A percentile compares a stretch with the other conserved stretches of the same genome.
Conservation (phyloP, 225 moss, liverwort and hornwort genomes). For the Bryum argenteum region DNA sequence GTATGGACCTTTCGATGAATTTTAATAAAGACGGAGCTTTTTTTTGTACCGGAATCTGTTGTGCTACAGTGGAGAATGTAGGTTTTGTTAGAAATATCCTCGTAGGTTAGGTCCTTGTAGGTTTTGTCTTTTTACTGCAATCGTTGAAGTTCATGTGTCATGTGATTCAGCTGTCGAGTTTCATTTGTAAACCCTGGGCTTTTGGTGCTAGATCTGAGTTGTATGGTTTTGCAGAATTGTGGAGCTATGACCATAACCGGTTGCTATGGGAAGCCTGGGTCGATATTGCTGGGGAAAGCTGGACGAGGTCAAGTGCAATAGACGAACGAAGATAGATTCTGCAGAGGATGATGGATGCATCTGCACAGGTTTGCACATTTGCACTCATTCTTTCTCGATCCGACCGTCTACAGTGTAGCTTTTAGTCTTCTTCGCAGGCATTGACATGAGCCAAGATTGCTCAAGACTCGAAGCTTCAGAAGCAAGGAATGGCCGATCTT, state of each 20-base stretch:
- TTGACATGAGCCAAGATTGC: not conserved
- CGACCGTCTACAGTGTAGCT: constrained; percentile 24
- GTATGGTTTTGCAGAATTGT: not conserved
- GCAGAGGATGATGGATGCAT: constrained; percentile 54
- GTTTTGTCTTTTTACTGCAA: no score
- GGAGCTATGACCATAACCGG: constrained; percentile 27
- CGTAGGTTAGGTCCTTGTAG: no score
- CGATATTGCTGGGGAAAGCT: constrained; percentile 36
- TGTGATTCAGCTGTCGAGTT: no score
- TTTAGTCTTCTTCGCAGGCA: constrained; percentile 3
- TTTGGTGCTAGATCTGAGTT: no score
- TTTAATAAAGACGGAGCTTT: not conserved
- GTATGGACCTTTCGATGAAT: not conserved
- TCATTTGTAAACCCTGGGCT: no score
- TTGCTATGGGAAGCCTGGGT: constrained; percentile 48
- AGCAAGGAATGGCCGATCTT: not conserved
- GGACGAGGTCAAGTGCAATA: constrained; percentile 54
- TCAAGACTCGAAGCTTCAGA: not conserved
- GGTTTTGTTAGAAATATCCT: no score
- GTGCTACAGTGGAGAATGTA: no score
- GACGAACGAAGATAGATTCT: constrained; percentile 37
- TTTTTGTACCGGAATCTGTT: not conserved
- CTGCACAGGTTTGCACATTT: constrained; percentile 47
- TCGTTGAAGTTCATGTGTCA: no score
- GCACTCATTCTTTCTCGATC: constrained; percentile 10